A percentile compares a stretch with the other conserved stretches of the same genome.
Conservation (phyloP, 768 basidiomycete genomes). For the Leccinum imitatum region DNA sequence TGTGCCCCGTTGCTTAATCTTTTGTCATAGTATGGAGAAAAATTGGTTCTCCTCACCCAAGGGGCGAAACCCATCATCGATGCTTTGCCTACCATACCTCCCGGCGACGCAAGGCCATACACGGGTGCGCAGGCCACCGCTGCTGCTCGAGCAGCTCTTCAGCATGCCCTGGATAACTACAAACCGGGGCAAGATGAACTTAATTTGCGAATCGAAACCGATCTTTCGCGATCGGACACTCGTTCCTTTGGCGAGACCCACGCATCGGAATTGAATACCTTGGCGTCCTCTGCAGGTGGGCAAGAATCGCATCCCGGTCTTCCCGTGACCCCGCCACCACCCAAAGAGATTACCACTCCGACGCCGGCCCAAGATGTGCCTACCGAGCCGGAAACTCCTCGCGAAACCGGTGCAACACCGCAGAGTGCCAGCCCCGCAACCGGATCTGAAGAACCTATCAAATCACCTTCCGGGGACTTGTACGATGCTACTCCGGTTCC, state of each 20-base stretch:
- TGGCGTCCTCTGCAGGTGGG: slow-evolving; percentile 37
- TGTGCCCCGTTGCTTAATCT: slow-evolving; percentile 1
- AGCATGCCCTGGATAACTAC: slow-evolving; percentile 78
- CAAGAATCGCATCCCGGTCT: slow-evolving; percentile 34
- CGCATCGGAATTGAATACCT: slow-evolving; percentile 65
- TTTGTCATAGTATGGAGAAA: slow-evolving; percentile 69
- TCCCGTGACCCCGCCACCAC: slow-evolving; percentile 45
- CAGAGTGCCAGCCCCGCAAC: not conserved
- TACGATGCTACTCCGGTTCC: slow-evolving; percentile 25
- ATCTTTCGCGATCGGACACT: slow-evolving; percentile 69
- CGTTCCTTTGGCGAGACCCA: slow-evolving; percentile 86
- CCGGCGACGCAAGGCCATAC: slow-evolving; percentile 56
- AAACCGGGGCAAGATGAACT: slow-evolving; percentile 64
- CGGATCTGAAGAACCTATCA: slow-evolving; percentile 22
- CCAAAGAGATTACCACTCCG: slow-evolving; percentile 27
- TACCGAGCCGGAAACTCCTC: slow-evolving; percentile 24
- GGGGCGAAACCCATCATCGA: slow-evolving; percentile 61
- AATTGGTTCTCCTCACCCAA: slow-evolving; percentile 70
- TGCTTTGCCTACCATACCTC: slow-evolving; percentile 68
- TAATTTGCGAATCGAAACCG: slow-evolving; percentile 43
- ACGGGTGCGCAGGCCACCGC: slow-evolving; percentile 62
- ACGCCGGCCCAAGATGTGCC: slow-evolving; percentile 32
- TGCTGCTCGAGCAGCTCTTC: slow-evolving; percentile 68
- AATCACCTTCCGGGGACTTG: slow-evolving; percentile 31
- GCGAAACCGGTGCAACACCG: slow-evolving; percentile 50